Base-by-base conservation (phyloP, 2,329 filamentous ascomycete genomes). In the Gliomastix tumulicola region DNA sequence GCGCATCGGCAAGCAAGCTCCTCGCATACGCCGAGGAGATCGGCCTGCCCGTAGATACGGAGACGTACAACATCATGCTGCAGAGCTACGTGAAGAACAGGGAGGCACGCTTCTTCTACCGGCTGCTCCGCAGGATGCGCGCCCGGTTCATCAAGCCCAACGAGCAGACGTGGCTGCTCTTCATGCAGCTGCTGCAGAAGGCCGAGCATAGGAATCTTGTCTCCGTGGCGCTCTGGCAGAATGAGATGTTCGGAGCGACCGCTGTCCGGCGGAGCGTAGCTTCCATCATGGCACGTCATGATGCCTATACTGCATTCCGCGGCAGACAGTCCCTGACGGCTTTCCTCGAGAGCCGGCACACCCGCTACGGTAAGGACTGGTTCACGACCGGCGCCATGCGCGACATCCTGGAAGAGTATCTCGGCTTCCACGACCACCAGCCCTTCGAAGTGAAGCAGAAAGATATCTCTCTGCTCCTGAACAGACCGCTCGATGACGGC, bases 151-250 rank as follows among this genome's bases (percentile, higher is more conserved):
- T 62, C 31, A 41, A 44, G 20, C 66, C 69, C 5, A 64, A 70
- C 33, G 48, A 64, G 4, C 49, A 52, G 13, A 73, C 71, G 0
- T 75, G 71, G 71, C 44, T 66, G 4, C 54, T 66, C 5, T 69
- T 73, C 40, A 51, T 75, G 15, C 52, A 57, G n/a, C 56, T 74
- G 31, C 71, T 83, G 39, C 71, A 76, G 52, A 71, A n/a, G n/a
- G n/a, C n/a, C n/a, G n/a, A n/a, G n/a, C n/a, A n/a, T n/a, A n/a
- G n/a, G n/a, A n/a, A n/a, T n/a, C n/a, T n/a, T n/a, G n/a, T n/a
- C n/a, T n/a, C n/a, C n/a, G n/a, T n/a, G n/a, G n/a, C n/a, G n/a
- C n/a, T n/a, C n/a, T n/a, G n/a, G n/a, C n/a, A n/a, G n/a, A n/a
- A n/a, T n/a, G n/a, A n/a, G n/a, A n/a, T n/a, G n/a, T n/a, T n/a